Conservation (phyloP, 1,284 basidiomycete species). For the Malassezia caprae region DNA sequence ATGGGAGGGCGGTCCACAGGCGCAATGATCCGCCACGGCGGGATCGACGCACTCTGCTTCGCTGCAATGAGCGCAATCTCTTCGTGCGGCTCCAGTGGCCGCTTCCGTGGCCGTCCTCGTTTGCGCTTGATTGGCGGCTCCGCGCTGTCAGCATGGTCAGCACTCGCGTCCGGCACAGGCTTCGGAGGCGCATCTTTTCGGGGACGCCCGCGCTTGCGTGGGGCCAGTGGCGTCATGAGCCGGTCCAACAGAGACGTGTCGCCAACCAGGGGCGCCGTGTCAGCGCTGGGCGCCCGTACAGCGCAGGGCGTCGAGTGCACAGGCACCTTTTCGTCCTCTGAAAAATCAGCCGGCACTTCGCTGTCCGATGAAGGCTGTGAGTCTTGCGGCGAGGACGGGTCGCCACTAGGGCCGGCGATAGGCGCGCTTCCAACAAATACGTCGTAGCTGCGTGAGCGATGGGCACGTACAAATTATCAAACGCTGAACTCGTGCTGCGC, state of each 20-base stretch:
- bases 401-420: neutral
- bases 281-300: neutral
- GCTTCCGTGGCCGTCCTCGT: slow-evolving; percentile 12
- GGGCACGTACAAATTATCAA: slow-evolving; percentile 15
- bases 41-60: slow-evolving; percentile 2
- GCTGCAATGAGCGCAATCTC: slow-evolving; percentile 2
- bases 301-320: slow-evolving; percentile 8
- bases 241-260: slow-evolving; percentile 3
- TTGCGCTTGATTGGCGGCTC: slow-evolving; percentile 1
- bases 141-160: neutral
- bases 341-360: neutral
- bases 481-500: neutral
- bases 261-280: neutral
- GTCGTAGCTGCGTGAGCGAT: slow-evolving; percentile 7
- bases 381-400: neutral
- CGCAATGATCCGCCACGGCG: slow-evolving; percentile 3
- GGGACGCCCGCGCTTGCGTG: slow-evolving; percentile 9
- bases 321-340: neutral
- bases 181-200: neutral
- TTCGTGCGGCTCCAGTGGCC: neutral
- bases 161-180: neutral
- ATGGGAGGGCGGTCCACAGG: slow-evolving; percentile 10
- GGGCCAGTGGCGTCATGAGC: slow-evolving; percentile 1
- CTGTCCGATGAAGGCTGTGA: neutral
- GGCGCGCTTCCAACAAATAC: slow-evolving; percentile 7